Evolutionary conservation across 78 protist genomes (phyloP), one percentile per base, ranked within the genome.

Genomic region (Mantamonas sphyraenae): DNA sequence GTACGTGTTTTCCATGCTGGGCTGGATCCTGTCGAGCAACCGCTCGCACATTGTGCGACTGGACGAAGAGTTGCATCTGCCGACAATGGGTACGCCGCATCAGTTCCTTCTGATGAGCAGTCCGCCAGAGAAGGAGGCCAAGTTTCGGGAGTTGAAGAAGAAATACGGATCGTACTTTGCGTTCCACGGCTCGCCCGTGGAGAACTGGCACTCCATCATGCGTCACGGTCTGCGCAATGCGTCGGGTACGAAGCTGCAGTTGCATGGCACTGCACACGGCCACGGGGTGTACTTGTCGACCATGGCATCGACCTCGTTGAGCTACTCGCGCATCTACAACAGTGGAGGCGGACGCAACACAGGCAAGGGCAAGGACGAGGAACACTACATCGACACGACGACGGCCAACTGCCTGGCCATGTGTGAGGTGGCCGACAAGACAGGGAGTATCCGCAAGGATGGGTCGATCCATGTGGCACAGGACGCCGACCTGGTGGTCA

Each of bases 121-220:
- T 8, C 42, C 81, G 19, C 86, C 84, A 2, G 85, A 51, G 69
- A 81, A 80, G 55, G 68, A 73, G 43, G 64, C 12, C 3, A 19
- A 1, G 28, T 81, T 81, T 56, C 3, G 26, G n/a, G 65, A 17
- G 47, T 20, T n/a, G 39, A 72, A 55, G 70, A 3, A 0, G 45
- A 16, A 53, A 35, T 64, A 71, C 45, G 76, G 77, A 2, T 28
- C 81, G 31, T 31, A 8, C 28, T 81, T 80, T 17, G 86, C 86
- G 20, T 80, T 74, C 30, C 86, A 81, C 57, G 86, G 86, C 16
- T 55, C 72, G 37, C 12, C 63, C 40, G 9, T 28, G 8, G 73
- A 80, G 59, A 80, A 80, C 62, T 81, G 86, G 86, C 86, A 81
- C 70, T 1, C 62, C 30, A 81, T 81, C 39, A 42, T 80, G 17